Evolutionary conservation across 805 yeast genomes (phyloP), one percentile per base, ranked within the genome.

Genomic region (Lipomyces starkeyi): DNA sequence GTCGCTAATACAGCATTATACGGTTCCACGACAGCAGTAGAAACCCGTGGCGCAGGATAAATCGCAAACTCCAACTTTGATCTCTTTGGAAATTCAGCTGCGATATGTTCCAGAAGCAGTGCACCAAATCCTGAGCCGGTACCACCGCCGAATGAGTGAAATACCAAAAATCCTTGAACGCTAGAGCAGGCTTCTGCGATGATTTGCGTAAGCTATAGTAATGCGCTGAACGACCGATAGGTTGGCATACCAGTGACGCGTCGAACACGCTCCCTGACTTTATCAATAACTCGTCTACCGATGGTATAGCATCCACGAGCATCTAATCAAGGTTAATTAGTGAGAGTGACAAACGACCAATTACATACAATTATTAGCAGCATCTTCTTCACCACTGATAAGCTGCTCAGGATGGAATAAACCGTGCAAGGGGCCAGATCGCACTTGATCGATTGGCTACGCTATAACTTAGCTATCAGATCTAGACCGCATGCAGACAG

Each of bases 251-350:
- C 56, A 58, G 84, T 83, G 27, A 93, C 92, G 81, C 93, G 93
- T 85, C 98, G 91, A 69, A 95, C 86, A 82, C 98, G 90, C 81
- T 94, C 98, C 83, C 93, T 87, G 69, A 93, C 91, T 76, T 92
- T 97, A 77, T 95, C 99, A 77, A 94, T 84, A 74, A 95, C 82
- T 80, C 93, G 97, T 84, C 97, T 91, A 72, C 99, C 99, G 64
- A 93, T 93, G 55, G 98, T 94, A 85, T 93, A 95, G 81, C 94
- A 98, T 77, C 99, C 99, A 84, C 98, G 91, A 64, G 98, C 99
- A 81, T 73, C 72, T 69, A 34, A 14, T 22, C 25, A 27, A 35
- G 14, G 58, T 55, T 14, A 34, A 17, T n/a, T 29, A n/a, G 8
- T 7, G n/a, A 20, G 37, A 29, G 34, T 8, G 58, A 55, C 13